phyloP scores from a whole-genome alignment of 192 early-diverging fungal species.

The Backusella tarrabulga region DNA sequence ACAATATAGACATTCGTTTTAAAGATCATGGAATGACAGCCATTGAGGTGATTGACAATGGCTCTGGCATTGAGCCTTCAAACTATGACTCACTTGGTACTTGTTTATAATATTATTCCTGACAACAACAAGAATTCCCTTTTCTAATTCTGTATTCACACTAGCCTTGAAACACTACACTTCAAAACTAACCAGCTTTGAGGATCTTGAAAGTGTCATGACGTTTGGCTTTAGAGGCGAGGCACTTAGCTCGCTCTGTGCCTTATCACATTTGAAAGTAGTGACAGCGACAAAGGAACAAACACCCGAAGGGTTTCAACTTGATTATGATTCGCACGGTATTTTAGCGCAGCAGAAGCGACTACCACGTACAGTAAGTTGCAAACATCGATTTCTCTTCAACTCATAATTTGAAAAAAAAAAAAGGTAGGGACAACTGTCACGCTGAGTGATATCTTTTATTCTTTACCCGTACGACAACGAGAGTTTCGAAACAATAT shows the following conservation, averaged over 20 bases:
- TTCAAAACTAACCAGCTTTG: conserved; percentile 79
- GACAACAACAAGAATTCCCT: too few species aligned
- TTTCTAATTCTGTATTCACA: neutral
- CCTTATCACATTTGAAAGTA: conserved; percentile 63
- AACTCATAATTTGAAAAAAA: neutral
- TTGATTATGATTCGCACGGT: conserved; percentile 72
- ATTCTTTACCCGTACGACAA: conserved; percentile 80
- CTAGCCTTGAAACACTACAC: conserved; percentile 85
- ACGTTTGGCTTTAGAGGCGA: conserved; percentile 96
- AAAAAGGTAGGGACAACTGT: conserved; percentile 75
- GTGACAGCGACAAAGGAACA: conserved; percentile 64
- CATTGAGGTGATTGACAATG: conserved; percentile 85
- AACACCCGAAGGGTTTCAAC: conserved; percentile 56
- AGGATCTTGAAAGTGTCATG: conserved; percentile 68
- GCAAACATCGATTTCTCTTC: neutral
- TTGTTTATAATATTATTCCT: neutral
- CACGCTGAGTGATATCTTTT: conserved; percentile 73
- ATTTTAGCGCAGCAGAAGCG: conserved; percentile 44
- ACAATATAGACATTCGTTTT: conserved; percentile 65
- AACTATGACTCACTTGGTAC: conserved; percentile 70
- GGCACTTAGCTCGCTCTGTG: conserved; percentile 88
- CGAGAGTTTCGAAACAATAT: conserved; percentile 85
- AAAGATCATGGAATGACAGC: conserved; percentile 63
- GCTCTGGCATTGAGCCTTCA: conserved; percentile 65
- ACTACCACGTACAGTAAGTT: conserved; percentile 50